Percentiles rank a stretch among this genome's conserved stretches.
phyloP scores from a whole-genome alignment of 441 rosid species.

The Melastoma candidum region DNA sequence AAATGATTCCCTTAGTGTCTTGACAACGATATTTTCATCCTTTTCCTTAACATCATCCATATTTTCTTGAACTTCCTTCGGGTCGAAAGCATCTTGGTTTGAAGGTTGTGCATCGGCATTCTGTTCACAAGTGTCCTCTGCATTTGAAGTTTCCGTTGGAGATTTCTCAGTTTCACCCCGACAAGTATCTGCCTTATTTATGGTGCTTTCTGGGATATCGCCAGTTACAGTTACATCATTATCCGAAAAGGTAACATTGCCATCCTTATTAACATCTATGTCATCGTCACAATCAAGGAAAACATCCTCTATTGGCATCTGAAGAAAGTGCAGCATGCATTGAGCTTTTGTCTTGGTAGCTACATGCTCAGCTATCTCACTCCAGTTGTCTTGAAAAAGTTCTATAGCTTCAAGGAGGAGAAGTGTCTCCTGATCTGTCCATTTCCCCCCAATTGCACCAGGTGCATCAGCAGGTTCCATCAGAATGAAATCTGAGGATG shows the following conservation, averaged over 20 bases:
- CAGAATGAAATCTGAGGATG: constrained; percentile 85
- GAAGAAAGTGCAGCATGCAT: constrained; percentile 93
- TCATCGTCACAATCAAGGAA: constrained; percentile 47
- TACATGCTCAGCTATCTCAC: constrained; percentile 98
- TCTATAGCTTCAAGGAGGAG: constrained; percentile 97
- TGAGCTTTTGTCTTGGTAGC: constrained; percentile 95
- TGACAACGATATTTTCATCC: constrained; percentile 48
- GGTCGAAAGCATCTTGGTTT: constrained; percentile 23
- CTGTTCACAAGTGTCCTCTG: constrained; percentile 37
- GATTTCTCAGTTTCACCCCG: constrained; percentile 39
- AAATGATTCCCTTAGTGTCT: constrained; percentile 81
- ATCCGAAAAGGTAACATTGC: constrained; percentile 24
- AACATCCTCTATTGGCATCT: constrained; percentile 92
- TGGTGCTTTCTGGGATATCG: constrained; percentile 44
- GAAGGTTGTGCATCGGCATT: constrained; percentile 27
- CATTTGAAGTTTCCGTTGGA: constrained; percentile 39
- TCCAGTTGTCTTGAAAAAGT: constrained; percentile 91
- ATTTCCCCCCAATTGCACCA: constrained; percentile 77
- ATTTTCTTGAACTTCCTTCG: constrained; percentile 29
- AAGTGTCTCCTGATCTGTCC: constrained; percentile 99
- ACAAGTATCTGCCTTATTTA: constrained; percentile 31
- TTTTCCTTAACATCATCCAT: constrained; percentile 27
- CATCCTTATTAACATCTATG: constrained; percentile 30
- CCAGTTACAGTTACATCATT: constrained; percentile 34
- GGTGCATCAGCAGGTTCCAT: constrained; percentile 88